Conservation (phyloP, 2,329 filamentous ascomycete genomes). For the Drechslerella stenobrocha region DNA sequence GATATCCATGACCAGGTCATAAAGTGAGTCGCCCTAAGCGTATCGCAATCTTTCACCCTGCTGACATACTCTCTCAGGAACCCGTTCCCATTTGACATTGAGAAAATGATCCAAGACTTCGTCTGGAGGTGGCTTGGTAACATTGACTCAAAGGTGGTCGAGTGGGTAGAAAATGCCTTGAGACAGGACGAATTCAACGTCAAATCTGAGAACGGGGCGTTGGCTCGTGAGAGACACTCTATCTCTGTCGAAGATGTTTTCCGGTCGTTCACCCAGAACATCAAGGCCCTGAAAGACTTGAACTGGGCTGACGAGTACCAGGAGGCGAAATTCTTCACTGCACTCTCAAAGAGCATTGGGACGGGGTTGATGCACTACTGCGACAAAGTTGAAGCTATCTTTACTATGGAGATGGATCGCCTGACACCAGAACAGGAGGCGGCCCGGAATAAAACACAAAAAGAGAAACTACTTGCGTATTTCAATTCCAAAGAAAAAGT, state of each 20-base stretch:
- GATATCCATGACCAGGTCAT: slow-evolving; percentile 71
- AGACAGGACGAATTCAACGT: slow-evolving; percentile 86
- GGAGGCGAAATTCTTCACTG: slow-evolving; percentile 96
- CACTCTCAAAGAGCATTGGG: slow-evolving; percentile 80
- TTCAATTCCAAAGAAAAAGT: slow-evolving; percentile 90
- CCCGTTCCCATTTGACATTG: slow-evolving; percentile 83
- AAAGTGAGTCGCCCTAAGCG: slow-evolving; percentile 48
- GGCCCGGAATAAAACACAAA: slow-evolving; percentile 73
- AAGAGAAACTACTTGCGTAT: slow-evolving; percentile 89
- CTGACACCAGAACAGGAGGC: slow-evolving; percentile 84
- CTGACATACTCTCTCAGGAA: slow-evolving; percentile 54
- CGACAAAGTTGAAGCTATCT: slow-evolving; percentile 82
- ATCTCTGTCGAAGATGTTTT: slow-evolving; percentile 92
- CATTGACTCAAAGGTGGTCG: slow-evolving; percentile 76
- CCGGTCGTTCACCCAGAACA: slow-evolving; percentile 86
- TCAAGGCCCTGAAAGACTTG: slow-evolving; percentile 81
- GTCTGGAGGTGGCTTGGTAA: slow-evolving; percentile 92
- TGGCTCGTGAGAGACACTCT: slow-evolving; percentile 69
- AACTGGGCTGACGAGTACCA: slow-evolving; percentile 93
- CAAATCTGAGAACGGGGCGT: slow-evolving; percentile 62
- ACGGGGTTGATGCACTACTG: slow-evolving; percentile 84
- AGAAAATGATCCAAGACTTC: slow-evolving; percentile 82
- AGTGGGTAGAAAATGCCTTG: slow-evolving; percentile 86
- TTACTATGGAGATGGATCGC: slow-evolving; percentile 89
- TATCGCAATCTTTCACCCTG: not conserved